These are phyloP conservation scores for Mortierella sp. DNA, from an alignment of 371 early-diverging fungal species.

Conservation along the genomic window DNA sequence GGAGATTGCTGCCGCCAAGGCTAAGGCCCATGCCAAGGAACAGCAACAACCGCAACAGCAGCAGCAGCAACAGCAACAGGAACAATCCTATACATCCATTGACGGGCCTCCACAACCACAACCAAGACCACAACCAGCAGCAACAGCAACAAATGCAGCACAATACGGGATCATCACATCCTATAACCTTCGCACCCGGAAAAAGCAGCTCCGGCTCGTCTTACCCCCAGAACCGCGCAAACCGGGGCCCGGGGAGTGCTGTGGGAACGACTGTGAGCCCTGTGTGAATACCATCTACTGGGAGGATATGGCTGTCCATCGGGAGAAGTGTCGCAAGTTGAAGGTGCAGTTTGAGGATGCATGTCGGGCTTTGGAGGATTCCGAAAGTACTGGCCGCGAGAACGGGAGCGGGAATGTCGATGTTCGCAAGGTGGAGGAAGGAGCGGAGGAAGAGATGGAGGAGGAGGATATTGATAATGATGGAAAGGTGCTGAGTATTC, in stretches of 20 bases:
- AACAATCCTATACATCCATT: neutral
- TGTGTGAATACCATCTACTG: conserved; percentile 51
- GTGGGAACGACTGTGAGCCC: conserved; percentile 55
- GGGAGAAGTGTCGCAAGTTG: conserved; percentile 13
- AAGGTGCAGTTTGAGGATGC: conserved; percentile 17
- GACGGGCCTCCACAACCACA: neutral
- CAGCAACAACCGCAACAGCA: neutral
- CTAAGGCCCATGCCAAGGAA: conserved; percentile 26
- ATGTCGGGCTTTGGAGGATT: conserved; percentile 15
- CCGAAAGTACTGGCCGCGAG: neutral
- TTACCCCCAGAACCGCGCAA: conserved; percentile 41
- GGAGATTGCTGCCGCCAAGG: conserved; percentile 50
- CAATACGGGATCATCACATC: conserved; percentile 41
- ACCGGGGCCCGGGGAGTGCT: conserved; percentile 52
- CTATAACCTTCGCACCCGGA: conserved; percentile 31
- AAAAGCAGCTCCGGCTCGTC: conserved; percentile 21
- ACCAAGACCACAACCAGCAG: neutral
- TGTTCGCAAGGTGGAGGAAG: neutral
- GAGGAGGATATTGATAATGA: neutral
- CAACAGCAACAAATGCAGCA: neutral
- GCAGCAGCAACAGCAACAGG: neutral
- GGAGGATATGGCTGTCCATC: conserved; percentile 35
- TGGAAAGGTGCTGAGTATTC: conserved; percentile 23
- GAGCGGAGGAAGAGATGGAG: too few species aligned
- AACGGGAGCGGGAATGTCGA: neutral